phyloP scores from a whole-genome alignment of 2,329 filamentous ascomycete genomes.

The Arachnopeziza araneosa region DNA sequence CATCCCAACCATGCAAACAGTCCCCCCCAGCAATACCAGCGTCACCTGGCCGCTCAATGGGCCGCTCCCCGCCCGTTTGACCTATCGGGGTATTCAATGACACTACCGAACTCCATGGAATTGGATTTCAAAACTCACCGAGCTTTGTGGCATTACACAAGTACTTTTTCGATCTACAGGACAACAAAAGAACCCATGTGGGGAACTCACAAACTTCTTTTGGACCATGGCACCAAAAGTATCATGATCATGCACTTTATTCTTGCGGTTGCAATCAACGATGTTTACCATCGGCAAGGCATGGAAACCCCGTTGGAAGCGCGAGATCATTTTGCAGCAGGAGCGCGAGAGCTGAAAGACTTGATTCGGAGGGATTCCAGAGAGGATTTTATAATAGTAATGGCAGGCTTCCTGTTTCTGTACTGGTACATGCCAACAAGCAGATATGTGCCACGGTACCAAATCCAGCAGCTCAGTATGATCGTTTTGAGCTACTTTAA shows the following conservation, averaged over 20 bases:
- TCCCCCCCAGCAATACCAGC: no score
- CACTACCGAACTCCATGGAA: no score
- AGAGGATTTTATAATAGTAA: slow-evolving; percentile 1
- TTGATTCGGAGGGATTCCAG: not conserved
- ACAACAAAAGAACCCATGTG: slow-evolving; percentile 6
- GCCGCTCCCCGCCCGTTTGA: no score
- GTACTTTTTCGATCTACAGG: slow-evolving; percentile 6
- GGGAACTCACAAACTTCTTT: slow-evolving; percentile 9
- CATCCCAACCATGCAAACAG: no score
- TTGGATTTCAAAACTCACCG: not conserved
- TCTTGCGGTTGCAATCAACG: slow-evolving; percentile 7
- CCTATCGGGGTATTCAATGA: no score
- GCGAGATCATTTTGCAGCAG: slow-evolving; percentile 1
- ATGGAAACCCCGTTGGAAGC: not conserved
- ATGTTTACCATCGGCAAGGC: slow-evolving; percentile 3
- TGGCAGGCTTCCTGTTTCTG: slow-evolving; percentile 6
- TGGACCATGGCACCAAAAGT: slow-evolving; percentile 1
- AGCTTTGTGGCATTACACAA: slow-evolving; percentile 4
- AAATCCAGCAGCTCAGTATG: slow-evolving; percentile 5
- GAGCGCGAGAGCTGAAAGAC: not conserved
- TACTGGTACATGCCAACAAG: slow-evolving; percentile 6
- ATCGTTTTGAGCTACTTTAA: slow-evolving; percentile 1
- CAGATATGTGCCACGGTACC: not conserved
- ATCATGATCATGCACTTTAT: slow-evolving; percentile 7
- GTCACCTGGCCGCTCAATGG: no score